phyloP scores from a whole-genome alignment of 371 early-diverging fungal genomes.

The Syncephalastrum monosporum region DNA sequence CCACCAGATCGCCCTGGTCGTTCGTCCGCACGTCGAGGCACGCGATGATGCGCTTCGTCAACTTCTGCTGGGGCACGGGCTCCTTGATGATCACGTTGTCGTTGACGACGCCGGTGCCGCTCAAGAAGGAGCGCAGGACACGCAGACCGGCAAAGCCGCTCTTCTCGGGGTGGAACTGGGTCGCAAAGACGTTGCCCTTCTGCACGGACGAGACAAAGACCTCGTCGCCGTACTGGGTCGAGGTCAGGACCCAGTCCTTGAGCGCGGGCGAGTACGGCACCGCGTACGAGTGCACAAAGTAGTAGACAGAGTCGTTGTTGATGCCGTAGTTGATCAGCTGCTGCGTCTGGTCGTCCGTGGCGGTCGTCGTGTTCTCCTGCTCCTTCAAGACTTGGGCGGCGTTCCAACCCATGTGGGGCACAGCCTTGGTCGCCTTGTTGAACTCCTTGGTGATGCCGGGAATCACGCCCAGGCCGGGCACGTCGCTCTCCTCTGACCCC shows the following conservation, averaged over 20 bases:
- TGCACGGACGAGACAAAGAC: slow-evolving; percentile 82
- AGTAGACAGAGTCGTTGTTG: slow-evolving; percentile 65
- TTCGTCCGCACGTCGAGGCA: slow-evolving; percentile 97
- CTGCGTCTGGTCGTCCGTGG: slow-evolving; percentile 16
- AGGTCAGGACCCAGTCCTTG: slow-evolving; percentile 69
- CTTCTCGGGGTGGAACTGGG: slow-evolving; percentile 99
- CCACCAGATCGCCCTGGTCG: slow-evolving; percentile 94
- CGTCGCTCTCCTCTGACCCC: slow-evolving; percentile 84
- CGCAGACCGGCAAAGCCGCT: slow-evolving; percentile 87
- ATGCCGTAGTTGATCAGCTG: slow-evolving; percentile 41
- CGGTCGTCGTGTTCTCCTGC: slow-evolving; percentile 1
- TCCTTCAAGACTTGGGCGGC: slow-evolving; percentile 51
- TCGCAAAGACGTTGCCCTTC: slow-evolving; percentile 87
- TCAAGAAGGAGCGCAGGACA: slow-evolving; percentile 80
- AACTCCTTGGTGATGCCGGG: slow-evolving; percentile 74
- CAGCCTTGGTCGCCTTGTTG: slow-evolving; percentile 68
- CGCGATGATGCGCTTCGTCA: slow-evolving; percentile 92
- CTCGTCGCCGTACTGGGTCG: slow-evolving; percentile 88
- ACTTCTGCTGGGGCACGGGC: slow-evolving; percentile 48
- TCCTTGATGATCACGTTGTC: slow-evolving; percentile 25
- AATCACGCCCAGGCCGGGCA: slow-evolving; percentile 86
- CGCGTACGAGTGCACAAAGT: slow-evolving; percentile 97
- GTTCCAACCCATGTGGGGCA: slow-evolving; percentile 99
- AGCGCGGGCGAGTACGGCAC: slow-evolving; percentile 59
- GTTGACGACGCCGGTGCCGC: slow-evolving; percentile 42